phyloP scores from a whole-genome alignment of 106 monocot species.

The Phalaenopsis equestris region DNA sequence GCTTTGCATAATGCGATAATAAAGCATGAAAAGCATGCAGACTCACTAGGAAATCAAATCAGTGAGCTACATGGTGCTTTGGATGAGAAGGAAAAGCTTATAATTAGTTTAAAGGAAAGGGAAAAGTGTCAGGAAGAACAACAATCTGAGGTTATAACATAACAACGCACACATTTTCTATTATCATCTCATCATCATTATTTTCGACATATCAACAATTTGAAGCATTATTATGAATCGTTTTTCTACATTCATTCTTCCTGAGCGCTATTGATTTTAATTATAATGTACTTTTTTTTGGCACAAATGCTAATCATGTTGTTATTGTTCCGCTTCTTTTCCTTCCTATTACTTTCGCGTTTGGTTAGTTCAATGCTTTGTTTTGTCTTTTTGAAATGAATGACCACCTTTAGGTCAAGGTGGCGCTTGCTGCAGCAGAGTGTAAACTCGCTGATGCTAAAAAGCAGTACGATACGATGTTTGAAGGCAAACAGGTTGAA shows the following conservation, averaged over 20 bases:
- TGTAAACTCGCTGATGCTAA: conserved; percentile 56
- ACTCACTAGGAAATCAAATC: conserved; percentile 50
- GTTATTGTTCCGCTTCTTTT: background rate
- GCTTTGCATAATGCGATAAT: conserved; percentile 36
- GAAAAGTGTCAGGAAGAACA: conserved; percentile 74
- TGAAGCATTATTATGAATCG: background rate
- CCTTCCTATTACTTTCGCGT: background rate
- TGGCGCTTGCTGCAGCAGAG: conserved; percentile 60
- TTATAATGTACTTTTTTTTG: conserved; percentile 2
- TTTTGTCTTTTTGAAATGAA: background rate
- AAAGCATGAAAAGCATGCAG: conserved; percentile 38
- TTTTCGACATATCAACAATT: background rate
- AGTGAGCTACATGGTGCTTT: conserved; percentile 37
- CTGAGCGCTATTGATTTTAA: background rate
- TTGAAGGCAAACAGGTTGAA: conserved; percentile 85
- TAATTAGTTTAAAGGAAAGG: conserved; percentile 29
- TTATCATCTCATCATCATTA: conserved; percentile 3
- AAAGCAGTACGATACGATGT: conserved; percentile 76
- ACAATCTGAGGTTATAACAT: conserved; percentile 45
- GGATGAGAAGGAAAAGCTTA: conserved; percentile 64
- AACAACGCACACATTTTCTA: background rate
- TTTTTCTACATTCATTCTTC: background rate
- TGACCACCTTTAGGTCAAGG: conserved; percentile 37
- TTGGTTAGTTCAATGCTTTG: background rate
- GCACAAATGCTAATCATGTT: background rate